Conservation (phyloP, 2,329 filamentous ascomycete genomes). For the Cercospora citrullina region DNA sequence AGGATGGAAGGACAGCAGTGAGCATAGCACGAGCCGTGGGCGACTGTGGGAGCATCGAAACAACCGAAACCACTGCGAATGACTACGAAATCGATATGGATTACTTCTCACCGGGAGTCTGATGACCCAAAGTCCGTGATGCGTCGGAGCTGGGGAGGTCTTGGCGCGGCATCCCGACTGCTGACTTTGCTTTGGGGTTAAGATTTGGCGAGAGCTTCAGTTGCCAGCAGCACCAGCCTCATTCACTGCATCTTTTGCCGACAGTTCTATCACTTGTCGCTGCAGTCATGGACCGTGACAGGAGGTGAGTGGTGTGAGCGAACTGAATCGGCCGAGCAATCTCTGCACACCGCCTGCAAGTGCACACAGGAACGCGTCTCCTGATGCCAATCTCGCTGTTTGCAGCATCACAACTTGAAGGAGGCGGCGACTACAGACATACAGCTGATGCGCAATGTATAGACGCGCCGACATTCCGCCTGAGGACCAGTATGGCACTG, state of each 20-base stretch:
- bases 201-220: conserved; percentile 2
- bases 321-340: neutral
- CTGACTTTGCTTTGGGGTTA: conserved; percentile 3
- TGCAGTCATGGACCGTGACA: conserved; percentile 41
- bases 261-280: neutral
- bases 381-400: neutral
- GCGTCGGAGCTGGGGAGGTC: neutral
- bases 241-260: neutral
- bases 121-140: neutral
- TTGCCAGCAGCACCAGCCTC: conserved; percentile 1
- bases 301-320: conserved; percentile 42
- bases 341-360: neutral
- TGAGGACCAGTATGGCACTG: conserved; percentile 39
- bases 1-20: conserved; percentile 1
- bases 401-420: neutral
- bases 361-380: neutral
- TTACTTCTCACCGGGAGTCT: neutral
- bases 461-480: conserved; percentile 34
- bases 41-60: neutral
- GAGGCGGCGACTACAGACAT: neutral
- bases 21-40: neutral
- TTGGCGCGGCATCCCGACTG: neutral
- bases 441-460: conserved; percentile 16
- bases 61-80: neutral
- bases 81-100: neutral